Evolutionary conservation across 139 green algal genomes (phyloP).

Genomic region (Micractinium conductrix): DNA sequence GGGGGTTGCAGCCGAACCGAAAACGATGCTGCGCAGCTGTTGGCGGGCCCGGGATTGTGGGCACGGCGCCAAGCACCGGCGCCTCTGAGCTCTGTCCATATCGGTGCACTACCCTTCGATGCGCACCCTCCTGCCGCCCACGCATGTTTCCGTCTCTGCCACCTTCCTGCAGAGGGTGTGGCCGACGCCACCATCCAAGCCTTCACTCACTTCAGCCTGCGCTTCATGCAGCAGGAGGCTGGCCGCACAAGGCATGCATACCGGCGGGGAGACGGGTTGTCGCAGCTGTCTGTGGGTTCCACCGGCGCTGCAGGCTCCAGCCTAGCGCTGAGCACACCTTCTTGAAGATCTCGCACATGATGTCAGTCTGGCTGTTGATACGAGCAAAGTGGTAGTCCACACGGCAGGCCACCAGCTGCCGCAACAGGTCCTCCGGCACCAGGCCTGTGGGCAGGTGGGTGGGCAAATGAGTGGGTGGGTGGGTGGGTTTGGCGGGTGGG

Average conservation of each 20-base stretch:
- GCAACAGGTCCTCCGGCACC: slow-evolving; percentile 31
- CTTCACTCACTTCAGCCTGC: slow-evolving; percentile 12
- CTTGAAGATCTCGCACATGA: slow-evolving; percentile 24
- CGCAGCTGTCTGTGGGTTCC: neutral
- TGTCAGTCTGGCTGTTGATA: slow-evolving; percentile 18
- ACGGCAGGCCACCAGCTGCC: slow-evolving; percentile 13
- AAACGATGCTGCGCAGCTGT: too few relatives aligned
- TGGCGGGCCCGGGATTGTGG: too few relatives aligned
- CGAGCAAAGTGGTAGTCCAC: slow-evolving; percentile 44
- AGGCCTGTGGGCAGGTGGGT: slow-evolving; percentile 11
- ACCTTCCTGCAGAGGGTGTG: slow-evolving; percentile 3
- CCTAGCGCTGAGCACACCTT: neutral
- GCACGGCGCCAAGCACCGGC: too few relatives aligned
- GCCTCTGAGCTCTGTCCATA: too few relatives aligned
- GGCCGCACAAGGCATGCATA: neutral
- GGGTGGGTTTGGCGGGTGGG: too few relatives aligned
- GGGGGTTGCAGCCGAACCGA: too few relatives aligned
- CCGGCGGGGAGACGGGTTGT: too few relatives aligned
- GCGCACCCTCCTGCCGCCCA: too few relatives aligned
- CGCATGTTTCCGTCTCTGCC: too few relatives aligned
- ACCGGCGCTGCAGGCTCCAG: neutral
- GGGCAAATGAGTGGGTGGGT: too few relatives aligned
- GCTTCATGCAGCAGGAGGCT: neutral
- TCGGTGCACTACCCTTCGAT: neutral
- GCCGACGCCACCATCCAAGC: neutral